Evolutionary conservation across 2,329 filamentous ascomycete species (phyloP), one percentile per base, ranked within the genome.

Genomic region (Paraphaeosphaeria minitans): DNA sequence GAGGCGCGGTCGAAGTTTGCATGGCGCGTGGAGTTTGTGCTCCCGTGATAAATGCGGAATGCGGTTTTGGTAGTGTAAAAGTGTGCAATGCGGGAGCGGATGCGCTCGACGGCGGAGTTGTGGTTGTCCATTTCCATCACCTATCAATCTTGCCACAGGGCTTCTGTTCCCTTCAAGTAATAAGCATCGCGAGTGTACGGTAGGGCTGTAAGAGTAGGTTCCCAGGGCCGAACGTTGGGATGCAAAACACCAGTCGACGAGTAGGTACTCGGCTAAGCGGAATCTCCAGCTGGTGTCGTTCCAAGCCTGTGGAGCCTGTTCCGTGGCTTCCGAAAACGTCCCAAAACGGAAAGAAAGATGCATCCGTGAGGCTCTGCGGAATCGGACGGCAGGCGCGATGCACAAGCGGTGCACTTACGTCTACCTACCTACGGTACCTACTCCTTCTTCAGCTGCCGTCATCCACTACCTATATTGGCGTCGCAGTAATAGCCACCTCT

Each of bases 21-120:
- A 58, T 83, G 82, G 0, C 90, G 86, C 14, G 90, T 93, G 75
- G 86, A 90, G 79, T 91, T 92, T 24, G 90, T 92, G 2, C 88
- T 87, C 65, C 90, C 90, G 76, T 93, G 90, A 68, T 88, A 91
- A 68, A 93, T 63, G 10, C 72, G 69, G 53, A 75, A 75, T 1
- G 71, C 63, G 2, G 63, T 69, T 48, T 68, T 70, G 21, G 57
- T 58, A 22, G 57, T 52, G 59, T 75, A 68, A 22, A 74, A 74
- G 9, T 70, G 61, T 10, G 63, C 56, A 9, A 73, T 63, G 22
- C 60, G 65, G 21, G 57, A 53, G 46, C 67, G 58, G 10, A 75
- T 57, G 19, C 46, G 49, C n/a, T 67, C 64, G 6, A 74, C 69
- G 12, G 61, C 60, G 21, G 56, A 22, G n/a, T 62, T 55, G 53